These are phyloP conservation scores for Fusarium nanum DNA, from an alignment of 2,329 filamentous ascomycete genomes.

Conservation along the genomic window DNA sequence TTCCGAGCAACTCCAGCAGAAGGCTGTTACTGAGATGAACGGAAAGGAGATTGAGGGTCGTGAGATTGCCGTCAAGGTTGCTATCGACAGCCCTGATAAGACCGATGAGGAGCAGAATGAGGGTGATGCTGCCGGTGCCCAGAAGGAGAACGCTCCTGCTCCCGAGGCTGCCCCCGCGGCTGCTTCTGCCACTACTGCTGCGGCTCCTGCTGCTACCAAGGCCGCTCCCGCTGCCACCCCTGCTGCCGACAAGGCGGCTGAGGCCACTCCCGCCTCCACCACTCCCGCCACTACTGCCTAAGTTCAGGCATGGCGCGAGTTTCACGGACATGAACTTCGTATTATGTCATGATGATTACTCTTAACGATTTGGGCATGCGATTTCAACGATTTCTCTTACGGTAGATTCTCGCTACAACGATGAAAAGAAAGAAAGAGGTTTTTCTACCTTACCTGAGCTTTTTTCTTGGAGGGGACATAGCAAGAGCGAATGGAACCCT, in stretches of 20 bases:
- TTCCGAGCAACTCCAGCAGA: conserved; percentile 95
- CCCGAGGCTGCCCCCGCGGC: conserved; percentile 45
- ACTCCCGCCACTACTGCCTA: conserved; percentile 50
- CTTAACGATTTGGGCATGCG: conserved; percentile 56
- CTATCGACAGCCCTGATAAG: conserved; percentile 99
- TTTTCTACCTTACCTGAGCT: conserved; percentile 45
- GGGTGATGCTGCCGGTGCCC: conserved; percentile 57
- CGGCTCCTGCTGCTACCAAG: conserved; percentile 35
- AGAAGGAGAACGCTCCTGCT: conserved; percentile 51
- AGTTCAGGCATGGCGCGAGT: conserved; percentile 41
- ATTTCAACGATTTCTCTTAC: conserved; percentile 56
- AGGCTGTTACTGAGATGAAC: conserved; percentile 98
- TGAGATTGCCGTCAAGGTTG: conserved; percentile 99
- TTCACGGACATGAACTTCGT: conserved; percentile 42
- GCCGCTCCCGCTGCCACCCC: conserved; percentile 44
- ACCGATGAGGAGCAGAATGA: conserved; percentile 78
- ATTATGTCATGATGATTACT: conserved; percentile 49
- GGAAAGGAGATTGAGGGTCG: conserved; percentile 99
- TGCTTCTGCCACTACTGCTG: conserved; percentile 43
- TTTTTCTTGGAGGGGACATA: conserved; percentile 41
- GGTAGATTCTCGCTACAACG: conserved; percentile 51
- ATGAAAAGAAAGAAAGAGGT: conserved; percentile 44
- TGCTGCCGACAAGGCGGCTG: conserved; percentile 27
- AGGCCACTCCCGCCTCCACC: conserved; percentile 46
- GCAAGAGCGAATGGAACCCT: conserved; percentile 45